phyloP scores from a whole-genome alignment of 139 green algal species.

The Edaphochlamys debaryana region DNA sequence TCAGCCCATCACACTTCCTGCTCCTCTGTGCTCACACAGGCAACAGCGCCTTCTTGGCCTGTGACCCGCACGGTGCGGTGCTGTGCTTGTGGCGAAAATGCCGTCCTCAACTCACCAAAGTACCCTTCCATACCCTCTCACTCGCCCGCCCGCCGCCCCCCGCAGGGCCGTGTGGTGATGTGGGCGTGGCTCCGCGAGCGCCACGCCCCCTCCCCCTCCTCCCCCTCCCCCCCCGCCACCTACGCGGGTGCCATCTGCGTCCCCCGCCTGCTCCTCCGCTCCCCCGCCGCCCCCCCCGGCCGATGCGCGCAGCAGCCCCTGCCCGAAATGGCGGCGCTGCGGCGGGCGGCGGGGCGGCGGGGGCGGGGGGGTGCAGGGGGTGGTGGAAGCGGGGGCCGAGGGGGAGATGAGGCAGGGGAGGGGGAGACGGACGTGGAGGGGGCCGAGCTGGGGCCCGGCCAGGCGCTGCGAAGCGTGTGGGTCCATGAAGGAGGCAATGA shows the following conservation, averaged over 20 bases:
- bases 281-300: background rate
- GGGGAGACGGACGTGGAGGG: background rate
- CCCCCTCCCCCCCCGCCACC: conserved; percentile 58
- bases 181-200: conserved; percentile 86
- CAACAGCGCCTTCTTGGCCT: too few species aligned
- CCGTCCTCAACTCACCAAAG: too few species aligned
- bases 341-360: background rate
- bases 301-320: conserved; percentile 36
- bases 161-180: conserved; percentile 73
- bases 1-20: too few species aligned
- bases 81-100: too few species aligned
- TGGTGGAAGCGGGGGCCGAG: background rate
- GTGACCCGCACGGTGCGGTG: background rate
- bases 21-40: too few species aligned
- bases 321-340: conserved; percentile 41
- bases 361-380: background rate
- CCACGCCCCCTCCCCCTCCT: conserved; percentile 2
- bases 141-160: too few species aligned
- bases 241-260: conserved; percentile 81
- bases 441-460: background rate
- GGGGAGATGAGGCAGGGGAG: background rate
- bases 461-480: too few species aligned
- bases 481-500: too few species aligned
- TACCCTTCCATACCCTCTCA: too few species aligned
- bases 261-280: conserved; percentile 68